phyloP scores from a whole-genome alignment of 306 rosid genomes.

The Fagus sylvatica region DNA sequence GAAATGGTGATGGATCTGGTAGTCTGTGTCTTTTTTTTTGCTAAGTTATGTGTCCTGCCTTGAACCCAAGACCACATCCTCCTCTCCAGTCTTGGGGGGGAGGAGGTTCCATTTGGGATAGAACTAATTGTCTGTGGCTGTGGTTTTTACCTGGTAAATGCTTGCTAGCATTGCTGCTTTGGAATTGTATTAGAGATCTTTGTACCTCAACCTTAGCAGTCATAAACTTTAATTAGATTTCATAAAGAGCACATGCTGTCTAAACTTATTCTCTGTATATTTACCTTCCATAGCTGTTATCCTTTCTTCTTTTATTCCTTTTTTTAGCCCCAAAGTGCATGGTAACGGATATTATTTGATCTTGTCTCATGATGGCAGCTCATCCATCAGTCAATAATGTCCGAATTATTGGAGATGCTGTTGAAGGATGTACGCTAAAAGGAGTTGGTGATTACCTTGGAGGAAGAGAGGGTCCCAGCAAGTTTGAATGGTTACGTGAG shows the following conservation, averaged over 20 bases:
- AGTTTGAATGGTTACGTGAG: conserved; percentile 89
- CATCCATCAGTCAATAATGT: conserved; percentile 85
- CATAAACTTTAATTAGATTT: background rate
- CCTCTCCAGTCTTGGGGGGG: background rate
- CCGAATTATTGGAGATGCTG: conserved; percentile 74
- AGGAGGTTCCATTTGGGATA: background rate
- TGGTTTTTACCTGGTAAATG: background rate
- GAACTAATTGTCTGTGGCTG: background rate
- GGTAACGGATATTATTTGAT: background rate
- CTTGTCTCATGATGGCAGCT: conserved; percentile 49
- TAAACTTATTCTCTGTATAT: background rate
- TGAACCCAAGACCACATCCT: background rate
- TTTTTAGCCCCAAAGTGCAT: background rate
- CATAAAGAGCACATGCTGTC: background rate
- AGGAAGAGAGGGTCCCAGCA: conserved; percentile 99
- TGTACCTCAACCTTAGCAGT: background rate
- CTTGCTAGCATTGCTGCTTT: background rate
- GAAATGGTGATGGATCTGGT: too few relatives aligned
- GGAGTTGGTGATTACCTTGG: conserved; percentile 97
- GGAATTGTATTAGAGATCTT: background rate
- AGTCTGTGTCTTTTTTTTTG: background rate
- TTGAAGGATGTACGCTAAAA: conserved; percentile 75
- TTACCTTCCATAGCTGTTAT: background rate
- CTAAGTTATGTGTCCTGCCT: background rate
- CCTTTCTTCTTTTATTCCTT: background rate